Conservation (phyloP, 1,139 yeast species). For the Magnusiomyces suaveolens region DNA sequence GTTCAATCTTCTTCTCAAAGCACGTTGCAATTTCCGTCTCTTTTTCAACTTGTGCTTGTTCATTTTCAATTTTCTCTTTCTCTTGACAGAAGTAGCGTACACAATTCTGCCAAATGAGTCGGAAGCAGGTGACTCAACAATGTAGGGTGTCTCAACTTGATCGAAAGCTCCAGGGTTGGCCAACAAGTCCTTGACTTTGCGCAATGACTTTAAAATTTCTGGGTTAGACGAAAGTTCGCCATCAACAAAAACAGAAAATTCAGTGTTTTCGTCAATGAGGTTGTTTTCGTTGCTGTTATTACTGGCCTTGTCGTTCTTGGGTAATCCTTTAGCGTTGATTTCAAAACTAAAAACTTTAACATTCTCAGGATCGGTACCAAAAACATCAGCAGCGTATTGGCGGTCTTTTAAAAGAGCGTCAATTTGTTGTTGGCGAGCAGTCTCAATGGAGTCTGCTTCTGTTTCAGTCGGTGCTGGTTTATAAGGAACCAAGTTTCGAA, state of each 20-base stretch:
- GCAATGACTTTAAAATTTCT: slow-evolving; percentile 11
- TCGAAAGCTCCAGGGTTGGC: slow-evolving; percentile 1
- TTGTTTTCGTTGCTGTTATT: not conserved
- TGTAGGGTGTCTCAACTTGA: slow-evolving; percentile 5
- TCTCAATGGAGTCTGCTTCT: slow-evolving; percentile 12
- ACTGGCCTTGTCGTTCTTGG: not conserved
- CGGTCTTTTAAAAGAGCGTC: slow-evolving; percentile 2
- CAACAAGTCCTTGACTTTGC: slow-evolving; percentile 9
- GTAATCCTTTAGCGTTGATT: slow-evolving; percentile 2
- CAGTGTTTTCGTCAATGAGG: slow-evolving; percentile 4
- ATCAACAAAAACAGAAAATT: slow-evolving; percentile 10
- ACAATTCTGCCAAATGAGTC: slow-evolving; percentile 17
- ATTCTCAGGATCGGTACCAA: slow-evolving; percentile 6
- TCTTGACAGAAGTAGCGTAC: slow-evolving; percentile 34
- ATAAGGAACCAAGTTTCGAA: slow-evolving; percentile 17
- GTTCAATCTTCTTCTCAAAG: slow-evolving; percentile 32
- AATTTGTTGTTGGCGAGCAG: slow-evolving; percentile 10
- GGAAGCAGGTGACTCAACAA: slow-evolving; percentile 16
- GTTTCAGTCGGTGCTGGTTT: slow-evolving; percentile 14
- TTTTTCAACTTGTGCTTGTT: slow-evolving; percentile 40
- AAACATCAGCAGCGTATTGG: slow-evolving; percentile 4
- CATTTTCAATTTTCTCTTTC: slow-evolving; percentile 40
- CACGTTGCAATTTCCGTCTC: slow-evolving; percentile 38
- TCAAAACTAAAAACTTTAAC: slow-evolving; percentile 11
- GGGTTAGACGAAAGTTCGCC: slow-evolving; percentile 11